Percentiles rank a stretch among this genome's conserved stretches.
Evolutionary conservation across 257 asterid species (phyloP).

Genomic region (Solanum bulbocastanum): DNA sequence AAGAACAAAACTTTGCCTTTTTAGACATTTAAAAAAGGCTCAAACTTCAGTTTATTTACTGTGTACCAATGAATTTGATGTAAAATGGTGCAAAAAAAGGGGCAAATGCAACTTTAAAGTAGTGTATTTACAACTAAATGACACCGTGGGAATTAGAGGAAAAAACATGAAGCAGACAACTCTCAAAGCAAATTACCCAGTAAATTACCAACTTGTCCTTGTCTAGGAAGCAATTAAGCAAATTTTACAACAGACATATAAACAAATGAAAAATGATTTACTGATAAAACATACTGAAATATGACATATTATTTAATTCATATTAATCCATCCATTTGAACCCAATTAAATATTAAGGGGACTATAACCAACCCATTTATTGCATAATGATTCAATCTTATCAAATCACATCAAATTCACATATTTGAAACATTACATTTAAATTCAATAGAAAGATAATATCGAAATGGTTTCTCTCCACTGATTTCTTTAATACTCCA

Average conservation of each 20-base stretch:
- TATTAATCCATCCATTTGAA: background rate
- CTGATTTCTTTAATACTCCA: background rate
- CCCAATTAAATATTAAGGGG: background rate
- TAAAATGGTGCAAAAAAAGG: too few species aligned
- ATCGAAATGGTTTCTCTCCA: background rate
- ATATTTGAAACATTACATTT: background rate
- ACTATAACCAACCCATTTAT: background rate
- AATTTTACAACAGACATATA: background rate
- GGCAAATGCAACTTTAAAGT: too few species aligned
- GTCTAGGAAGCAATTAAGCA: background rate
- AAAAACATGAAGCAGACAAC: too few species aligned
- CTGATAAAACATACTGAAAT: background rate
- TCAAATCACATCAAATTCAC: background rate
- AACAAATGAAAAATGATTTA: background rate
- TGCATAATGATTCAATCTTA: background rate
- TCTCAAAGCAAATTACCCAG: too few species aligned
- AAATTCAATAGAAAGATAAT: background rate
- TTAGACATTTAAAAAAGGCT: too few species aligned
- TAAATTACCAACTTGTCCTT: too few species aligned
- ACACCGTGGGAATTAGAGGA: too few species aligned
- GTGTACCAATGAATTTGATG: too few species aligned
- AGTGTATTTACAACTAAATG: too few species aligned
- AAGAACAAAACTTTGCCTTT: too few species aligned
- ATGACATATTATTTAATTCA: background rate
- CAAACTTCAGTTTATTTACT: too few species aligned